Evolutionary conservation across 1,284 basidiomycete genomes (phyloP).

Genomic region (Xanthoconium separans): DNA sequence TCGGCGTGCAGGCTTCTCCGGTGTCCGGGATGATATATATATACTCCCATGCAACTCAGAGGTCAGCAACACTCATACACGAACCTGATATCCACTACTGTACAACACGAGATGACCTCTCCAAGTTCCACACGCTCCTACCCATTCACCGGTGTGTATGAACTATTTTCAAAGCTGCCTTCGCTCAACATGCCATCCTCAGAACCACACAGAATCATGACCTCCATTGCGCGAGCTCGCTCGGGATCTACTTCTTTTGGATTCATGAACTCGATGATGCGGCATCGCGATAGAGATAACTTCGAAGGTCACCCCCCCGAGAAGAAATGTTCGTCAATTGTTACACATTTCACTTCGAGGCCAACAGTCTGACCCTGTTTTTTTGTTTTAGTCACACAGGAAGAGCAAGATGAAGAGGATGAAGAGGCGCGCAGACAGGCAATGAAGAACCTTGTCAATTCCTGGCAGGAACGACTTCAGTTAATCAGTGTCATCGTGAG

Average conservation of each 20-base stretch:
- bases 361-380: neutral
- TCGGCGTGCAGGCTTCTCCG: too few species aligned
- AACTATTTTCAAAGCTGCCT: neutral
- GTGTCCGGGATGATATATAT: too few species aligned
- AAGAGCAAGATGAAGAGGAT: constrained; percentile 47
- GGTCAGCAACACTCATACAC: neutral
- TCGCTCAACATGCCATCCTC: constrained; percentile 3
- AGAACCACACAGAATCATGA: constrained; percentile 18
- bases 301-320: constrained; percentile 13
- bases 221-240: constrained; percentile 3
- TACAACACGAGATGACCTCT: neutral
- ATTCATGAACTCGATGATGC: constrained; percentile 13
- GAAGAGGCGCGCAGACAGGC: constrained; percentile 45
- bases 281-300: constrained; percentile 1
- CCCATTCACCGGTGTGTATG: constrained; percentile 7
- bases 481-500: constrained; percentile 58
- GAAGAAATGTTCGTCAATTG: constrained; percentile 20
- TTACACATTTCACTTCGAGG: neutral
- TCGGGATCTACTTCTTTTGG: constrained; percentile 11
- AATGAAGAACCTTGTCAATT: constrained; percentile 49
- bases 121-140: constrained; percentile 12
- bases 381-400: constrained; percentile 41
- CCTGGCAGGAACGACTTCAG: constrained; percentile 61
- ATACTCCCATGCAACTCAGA: too few species aligned
- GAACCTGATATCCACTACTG: neutral